phyloP scores from a whole-genome alignment of 371 early-diverging fungal species.

The Capillidium heterosporum region DNA sequence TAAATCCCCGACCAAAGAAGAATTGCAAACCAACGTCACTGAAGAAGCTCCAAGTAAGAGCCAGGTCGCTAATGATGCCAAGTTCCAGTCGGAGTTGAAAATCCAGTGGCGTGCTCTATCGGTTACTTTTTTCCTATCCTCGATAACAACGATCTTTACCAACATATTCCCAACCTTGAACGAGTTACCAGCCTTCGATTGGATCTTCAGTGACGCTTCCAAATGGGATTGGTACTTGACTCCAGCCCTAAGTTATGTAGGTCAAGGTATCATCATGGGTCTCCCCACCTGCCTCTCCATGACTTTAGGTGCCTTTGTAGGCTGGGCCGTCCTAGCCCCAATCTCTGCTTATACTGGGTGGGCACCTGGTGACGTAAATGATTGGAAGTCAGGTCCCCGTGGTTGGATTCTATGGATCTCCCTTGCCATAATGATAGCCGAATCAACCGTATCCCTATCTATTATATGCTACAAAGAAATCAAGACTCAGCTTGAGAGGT shows the following conservation, averaged over 20 bases:
- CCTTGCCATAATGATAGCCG: constrained; percentile 62
- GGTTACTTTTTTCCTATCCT: background rate
- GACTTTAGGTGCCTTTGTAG: constrained; percentile 51
- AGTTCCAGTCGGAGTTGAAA: background rate
- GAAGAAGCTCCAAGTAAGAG: background rate
- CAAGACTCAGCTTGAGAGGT: background rate
- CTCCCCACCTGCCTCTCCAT: constrained; percentile 51
- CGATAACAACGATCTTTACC: background rate
- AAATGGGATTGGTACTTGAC: constrained; percentile 61
- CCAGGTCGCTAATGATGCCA: background rate
- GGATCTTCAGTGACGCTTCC: constrained; percentile 7
- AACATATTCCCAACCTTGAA: background rate
- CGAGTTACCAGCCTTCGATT: background rate
- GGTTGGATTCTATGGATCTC: constrained; percentile 81
- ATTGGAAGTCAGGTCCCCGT: constrained; percentile 48
- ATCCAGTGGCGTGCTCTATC: background rate
- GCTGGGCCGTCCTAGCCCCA: constrained; percentile 66
- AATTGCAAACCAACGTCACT: constrained; percentile 5
- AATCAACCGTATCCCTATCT: constrained; percentile 40
- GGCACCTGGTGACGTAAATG: constrained; percentile 54
- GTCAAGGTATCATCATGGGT: constrained; percentile 76
- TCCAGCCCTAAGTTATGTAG: constrained; percentile 48
- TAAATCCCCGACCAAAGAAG: constrained; percentile 11
- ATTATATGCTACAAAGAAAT: constrained; percentile 26
- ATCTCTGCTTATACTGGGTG: constrained; percentile 42